Percentiles rank a stretch among this genome's conserved stretches.
These are phyloP conservation scores for Aspergillus sp. DNA, from an alignment of 2,329 filamentous ascomycete genomes.

Conservation along the genomic window DNA sequence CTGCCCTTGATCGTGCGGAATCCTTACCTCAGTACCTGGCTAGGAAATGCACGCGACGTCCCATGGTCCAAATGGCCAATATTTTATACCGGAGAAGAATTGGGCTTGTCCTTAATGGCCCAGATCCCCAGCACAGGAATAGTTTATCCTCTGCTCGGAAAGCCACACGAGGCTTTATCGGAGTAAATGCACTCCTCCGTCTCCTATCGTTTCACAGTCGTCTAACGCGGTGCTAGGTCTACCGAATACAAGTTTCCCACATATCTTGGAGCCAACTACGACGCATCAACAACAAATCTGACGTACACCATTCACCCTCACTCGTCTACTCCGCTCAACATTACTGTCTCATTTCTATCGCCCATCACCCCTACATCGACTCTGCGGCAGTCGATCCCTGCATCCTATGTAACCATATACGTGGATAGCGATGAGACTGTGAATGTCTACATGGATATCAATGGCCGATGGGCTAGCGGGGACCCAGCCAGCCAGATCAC, in stretches of 20 bases:
- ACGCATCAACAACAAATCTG: slow-evolving; percentile 72
- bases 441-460: slow-evolving; percentile 67
- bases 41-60: slow-evolving; percentile 70
- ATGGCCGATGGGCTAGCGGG: slow-evolving; percentile 82
- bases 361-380: slow-evolving; percentile 82
- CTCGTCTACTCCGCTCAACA: slow-evolving; percentile 49
- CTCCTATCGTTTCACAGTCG: background rate
- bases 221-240: slow-evolving; percentile 35
- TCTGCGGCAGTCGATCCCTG: slow-evolving; percentile 79
- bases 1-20: slow-evolving; percentile 75
- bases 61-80: slow-evolving; percentile 89
- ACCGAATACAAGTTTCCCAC: slow-evolving; percentile 63
- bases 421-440: slow-evolving; percentile 70
- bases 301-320: slow-evolving; percentile 64
- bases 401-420: slow-evolving; percentile 74
- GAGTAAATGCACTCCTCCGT: slow-evolving; percentile 37
- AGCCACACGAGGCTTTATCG: slow-evolving; percentile 66
- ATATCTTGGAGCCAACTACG: slow-evolving; percentile 67
- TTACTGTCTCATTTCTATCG: slow-evolving; percentile 70
- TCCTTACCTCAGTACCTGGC: slow-evolving; percentile 79
- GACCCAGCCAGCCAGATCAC: slow-evolving; percentile 69
- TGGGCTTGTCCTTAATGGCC: slow-evolving; percentile 68
- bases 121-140: slow-evolving; percentile 62
- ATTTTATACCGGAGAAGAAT: slow-evolving; percentile 74
- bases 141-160: slow-evolving; percentile 68